These are phyloP conservation scores for Cryptosporidium sp. DNA, from an alignment of 169 alveolate species.

Conservation along the genomic window DNA sequence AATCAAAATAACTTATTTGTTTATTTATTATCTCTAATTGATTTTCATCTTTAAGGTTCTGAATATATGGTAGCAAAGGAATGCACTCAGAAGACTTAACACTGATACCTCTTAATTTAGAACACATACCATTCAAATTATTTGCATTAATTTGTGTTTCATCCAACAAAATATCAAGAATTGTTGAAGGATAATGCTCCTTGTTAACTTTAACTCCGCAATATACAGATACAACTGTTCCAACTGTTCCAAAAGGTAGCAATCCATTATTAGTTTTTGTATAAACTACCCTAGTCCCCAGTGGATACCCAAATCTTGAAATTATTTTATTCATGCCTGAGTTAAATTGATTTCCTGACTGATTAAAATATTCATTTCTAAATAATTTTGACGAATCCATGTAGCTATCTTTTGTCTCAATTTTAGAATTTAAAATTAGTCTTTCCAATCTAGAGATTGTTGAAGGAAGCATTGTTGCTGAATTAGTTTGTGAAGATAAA, in stretches of 20 bases:
- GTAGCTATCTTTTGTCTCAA: background rate
- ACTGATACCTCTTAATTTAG: constrained; percentile 29
- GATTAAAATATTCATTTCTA: background rate
- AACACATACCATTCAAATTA: constrained; percentile 39
- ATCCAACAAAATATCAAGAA: constrained; percentile 36
- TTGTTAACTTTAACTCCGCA: constrained; percentile 7
- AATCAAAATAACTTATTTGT: background rate
- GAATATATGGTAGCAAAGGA: constrained; percentile 26
- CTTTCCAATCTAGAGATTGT: constrained; percentile 43
- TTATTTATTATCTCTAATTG: background rate
- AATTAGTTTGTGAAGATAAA: background rate
- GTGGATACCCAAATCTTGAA: constrained; percentile 8
- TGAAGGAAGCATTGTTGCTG: constrained; percentile 37
- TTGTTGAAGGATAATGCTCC: constrained; percentile 2
- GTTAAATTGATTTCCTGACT: background rate
- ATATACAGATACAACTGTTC: constrained; percentile 31
- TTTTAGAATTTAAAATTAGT: constrained; percentile 2
- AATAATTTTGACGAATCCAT: background rate
- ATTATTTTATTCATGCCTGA: background rate
- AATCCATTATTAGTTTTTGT: background rate
- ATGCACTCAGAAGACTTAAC: constrained; percentile 25
- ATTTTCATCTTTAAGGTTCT: background rate
- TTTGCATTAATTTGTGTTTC: constrained; percentile 8
- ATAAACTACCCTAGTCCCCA: constrained; percentile 39
- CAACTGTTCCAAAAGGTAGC: constrained; percentile 45